phyloP scores from a whole-genome alignment of 129 eudicot species.

The Ambrosia trifida region DNA sequence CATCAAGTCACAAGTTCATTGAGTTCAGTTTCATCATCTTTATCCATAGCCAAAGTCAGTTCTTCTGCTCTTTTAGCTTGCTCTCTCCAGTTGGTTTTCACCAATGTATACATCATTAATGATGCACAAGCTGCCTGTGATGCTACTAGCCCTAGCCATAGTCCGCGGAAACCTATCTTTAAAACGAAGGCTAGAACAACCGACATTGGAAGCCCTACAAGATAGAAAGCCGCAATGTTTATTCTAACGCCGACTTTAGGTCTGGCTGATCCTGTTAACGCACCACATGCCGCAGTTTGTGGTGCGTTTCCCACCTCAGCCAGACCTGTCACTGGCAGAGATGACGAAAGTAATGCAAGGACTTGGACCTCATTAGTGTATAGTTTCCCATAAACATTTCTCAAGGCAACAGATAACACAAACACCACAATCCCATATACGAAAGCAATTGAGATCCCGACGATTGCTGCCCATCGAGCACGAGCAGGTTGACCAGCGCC shows the following conservation, averaged over 20 bases:
- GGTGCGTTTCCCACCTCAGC: conserved; percentile 80
- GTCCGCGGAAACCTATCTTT: conserved; percentile 65
- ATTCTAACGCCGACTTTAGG: conserved; percentile 66
- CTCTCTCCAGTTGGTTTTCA: conserved; percentile 70
- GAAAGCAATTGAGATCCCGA: conserved; percentile 48
- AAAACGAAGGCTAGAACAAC: conserved; percentile 49
- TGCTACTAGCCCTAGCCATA: conserved; percentile 78
- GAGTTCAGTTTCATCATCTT: conserved; percentile 43
- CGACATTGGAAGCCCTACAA: conserved; percentile 72
- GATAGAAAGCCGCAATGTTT: conserved; percentile 71
- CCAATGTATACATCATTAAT: conserved; percentile 67
- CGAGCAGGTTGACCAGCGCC: conserved; percentile 68
- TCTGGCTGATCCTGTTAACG: conserved; percentile 74
- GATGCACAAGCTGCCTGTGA: conserved; percentile 60
- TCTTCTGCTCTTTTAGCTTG: conserved; percentile 76
- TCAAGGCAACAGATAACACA: conserved; percentile 42
- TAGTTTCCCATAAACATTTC: conserved; percentile 59
- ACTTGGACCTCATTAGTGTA: conserved; percentile 60
- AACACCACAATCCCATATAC: conserved; percentile 51
- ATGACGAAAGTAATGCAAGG: conserved; percentile 47
- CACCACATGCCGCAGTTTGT: conserved; percentile 83
- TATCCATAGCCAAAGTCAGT: conserved; percentile 49
- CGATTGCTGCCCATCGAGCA: conserved; percentile 46
- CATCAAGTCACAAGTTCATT: conserved; percentile 51
- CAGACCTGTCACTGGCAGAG: conserved; percentile 64